A percentile compares a stretch with the other conserved stretches of the same genome.
These are phyloP conservation scores for Alloteropsis semialata DNA, from an alignment of 176 grass and related monocot genomes.

Conservation along the genomic window DNA sequence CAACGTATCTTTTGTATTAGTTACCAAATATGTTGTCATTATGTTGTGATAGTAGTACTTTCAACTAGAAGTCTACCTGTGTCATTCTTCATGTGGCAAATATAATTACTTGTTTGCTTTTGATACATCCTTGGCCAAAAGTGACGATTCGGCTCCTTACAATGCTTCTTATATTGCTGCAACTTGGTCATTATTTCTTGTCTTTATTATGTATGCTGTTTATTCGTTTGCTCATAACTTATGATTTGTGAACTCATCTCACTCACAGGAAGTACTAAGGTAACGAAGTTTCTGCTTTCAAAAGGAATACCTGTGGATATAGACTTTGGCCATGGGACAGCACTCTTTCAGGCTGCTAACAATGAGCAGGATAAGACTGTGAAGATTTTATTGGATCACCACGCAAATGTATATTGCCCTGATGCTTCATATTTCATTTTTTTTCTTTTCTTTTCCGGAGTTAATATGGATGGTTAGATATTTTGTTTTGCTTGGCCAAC, in stretches of 20 bases:
- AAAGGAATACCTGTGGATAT: neutral
- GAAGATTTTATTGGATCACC: slow-evolving; percentile 40
- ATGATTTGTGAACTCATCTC: no score
- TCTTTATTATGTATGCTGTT: neutral
- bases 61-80: neutral
- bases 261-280: slow-evolving; percentile 26
- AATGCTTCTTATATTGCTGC: neutral
- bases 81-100: neutral
- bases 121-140: neutral
- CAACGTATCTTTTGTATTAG: neutral
- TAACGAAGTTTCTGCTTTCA: slow-evolving; percentile 27
- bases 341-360: slow-evolving; percentile 18
- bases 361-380: slow-evolving; percentile 25
- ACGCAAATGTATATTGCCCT: slow-evolving; percentile 18
- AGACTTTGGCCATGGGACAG: slow-evolving; percentile 24
- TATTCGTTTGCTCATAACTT: neutral
- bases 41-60: neutral
- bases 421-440: neutral
- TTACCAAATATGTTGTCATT: neutral
- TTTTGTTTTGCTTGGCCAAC: neutral
- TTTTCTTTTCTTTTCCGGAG: neutral
- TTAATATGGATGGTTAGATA: neutral
- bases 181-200: neutral
- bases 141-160: neutral
- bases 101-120: neutral